Evolutionary conservation across 2,329 filamentous ascomycete species (phyloP).

Genomic region (Aureobasidium sp.): DNA sequence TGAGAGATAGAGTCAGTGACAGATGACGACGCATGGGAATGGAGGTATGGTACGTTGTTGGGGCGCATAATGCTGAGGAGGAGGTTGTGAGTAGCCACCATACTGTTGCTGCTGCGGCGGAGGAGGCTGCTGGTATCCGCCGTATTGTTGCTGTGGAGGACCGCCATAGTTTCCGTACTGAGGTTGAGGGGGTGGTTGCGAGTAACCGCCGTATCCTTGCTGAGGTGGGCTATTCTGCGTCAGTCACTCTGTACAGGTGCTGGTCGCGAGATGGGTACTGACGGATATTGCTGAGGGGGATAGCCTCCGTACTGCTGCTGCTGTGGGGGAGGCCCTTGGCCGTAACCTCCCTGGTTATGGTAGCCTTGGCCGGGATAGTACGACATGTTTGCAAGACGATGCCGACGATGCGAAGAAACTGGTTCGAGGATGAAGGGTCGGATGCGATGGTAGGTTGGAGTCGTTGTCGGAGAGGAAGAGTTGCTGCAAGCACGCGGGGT

Average conservation of each 20-base stretch:
- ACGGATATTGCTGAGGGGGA: conserved; percentile 19
- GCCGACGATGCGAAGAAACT: too few relatives aligned
- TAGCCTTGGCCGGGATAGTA: conserved; percentile 18
- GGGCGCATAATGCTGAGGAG: conserved; percentile 16
- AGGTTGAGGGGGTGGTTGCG: conserved; percentile 31
- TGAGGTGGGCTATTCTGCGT: conserved; percentile 12
- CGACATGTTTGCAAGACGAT: conserved; percentile 12
- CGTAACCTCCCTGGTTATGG: conserved; percentile 23
- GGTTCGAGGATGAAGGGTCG: neutral
- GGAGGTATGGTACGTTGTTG: conserved; percentile 17
- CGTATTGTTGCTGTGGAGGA: conserved; percentile 33
- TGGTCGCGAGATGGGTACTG: neutral
- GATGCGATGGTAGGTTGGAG: neutral
- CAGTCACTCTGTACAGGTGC: neutral
- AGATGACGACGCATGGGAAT: neutral
- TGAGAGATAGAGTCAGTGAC: conserved; percentile 9
- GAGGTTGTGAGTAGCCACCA: conserved; percentile 34
- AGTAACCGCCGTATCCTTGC: conserved; percentile 28
- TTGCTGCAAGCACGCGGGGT: neutral
- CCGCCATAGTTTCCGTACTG: conserved; percentile 28
- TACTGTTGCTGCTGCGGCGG: conserved; percentile 33
- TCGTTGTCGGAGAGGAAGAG: neutral
- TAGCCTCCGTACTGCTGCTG: conserved; percentile 30
- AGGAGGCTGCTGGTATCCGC: conserved; percentile 31
- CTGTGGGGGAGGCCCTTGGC: conserved; percentile 34